These are phyloP conservation scores for Peribolospora kevripleyi DNA, from an alignment of 768 basidiomycete species.

Conservation along the genomic window DNA sequence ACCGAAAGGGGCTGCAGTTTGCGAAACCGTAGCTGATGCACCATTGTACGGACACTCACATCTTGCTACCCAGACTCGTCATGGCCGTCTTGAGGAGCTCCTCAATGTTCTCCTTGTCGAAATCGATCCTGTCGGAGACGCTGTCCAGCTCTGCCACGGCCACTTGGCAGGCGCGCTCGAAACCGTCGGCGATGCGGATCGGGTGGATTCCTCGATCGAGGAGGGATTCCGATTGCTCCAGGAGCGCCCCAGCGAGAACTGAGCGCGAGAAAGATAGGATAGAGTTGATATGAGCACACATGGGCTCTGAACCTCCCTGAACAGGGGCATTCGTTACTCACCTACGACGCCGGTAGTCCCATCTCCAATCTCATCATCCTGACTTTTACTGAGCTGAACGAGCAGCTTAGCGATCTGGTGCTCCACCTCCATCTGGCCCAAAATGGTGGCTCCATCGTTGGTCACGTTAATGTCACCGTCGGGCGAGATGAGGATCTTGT, in stretches of 20 bases:
- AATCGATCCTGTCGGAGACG: slow-evolving; percentile 73
- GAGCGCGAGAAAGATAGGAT: slow-evolving; percentile 1
- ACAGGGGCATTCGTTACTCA: slow-evolving; percentile 24
- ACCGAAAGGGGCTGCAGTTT: too few species aligned
- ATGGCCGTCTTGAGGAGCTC: slow-evolving; percentile 84
- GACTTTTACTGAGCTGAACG: slow-evolving; percentile 86
- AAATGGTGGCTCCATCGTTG: slow-evolving; percentile 94
- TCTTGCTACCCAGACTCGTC: slow-evolving; percentile 94
- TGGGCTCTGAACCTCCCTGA: neutral
- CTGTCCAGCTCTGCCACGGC: slow-evolving; percentile 74
- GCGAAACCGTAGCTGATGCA: neutral
- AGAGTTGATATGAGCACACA: neutral
- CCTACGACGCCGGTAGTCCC: slow-evolving; percentile 98
- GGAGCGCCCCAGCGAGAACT: slow-evolving; percentile 93
- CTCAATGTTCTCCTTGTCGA: slow-evolving; percentile 51
- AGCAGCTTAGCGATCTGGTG: slow-evolving; percentile 97
- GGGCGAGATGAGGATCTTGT: slow-evolving; percentile 29
- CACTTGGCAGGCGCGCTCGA: slow-evolving; percentile 75
- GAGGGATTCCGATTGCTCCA: slow-evolving; percentile 83
- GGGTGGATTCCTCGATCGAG: slow-evolving; percentile 99
- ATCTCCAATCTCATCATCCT: slow-evolving; percentile 98
- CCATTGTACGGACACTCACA: slow-evolving; percentile 30
- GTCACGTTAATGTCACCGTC: slow-evolving; percentile 99
- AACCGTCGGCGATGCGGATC: slow-evolving; percentile 95
- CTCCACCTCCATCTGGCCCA: slow-evolving; percentile 92